Conservation (phyloP, 176 grass and related monocot genomes). For the Melocanna baccifera region DNA sequence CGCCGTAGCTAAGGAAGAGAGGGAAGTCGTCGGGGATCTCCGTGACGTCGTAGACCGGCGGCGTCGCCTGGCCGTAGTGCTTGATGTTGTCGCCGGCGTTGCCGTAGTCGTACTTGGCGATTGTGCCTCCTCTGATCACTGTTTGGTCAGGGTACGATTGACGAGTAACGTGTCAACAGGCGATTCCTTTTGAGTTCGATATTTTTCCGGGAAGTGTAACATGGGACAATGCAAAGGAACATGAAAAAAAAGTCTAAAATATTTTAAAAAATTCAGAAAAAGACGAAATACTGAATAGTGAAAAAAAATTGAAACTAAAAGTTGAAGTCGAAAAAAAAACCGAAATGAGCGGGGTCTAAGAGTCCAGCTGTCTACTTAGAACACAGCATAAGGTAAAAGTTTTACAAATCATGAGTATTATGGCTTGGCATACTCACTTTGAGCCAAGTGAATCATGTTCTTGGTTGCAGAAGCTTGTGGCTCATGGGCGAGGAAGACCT, state of each 20-base stretch:
- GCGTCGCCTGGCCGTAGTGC: slow-evolving; percentile 43
- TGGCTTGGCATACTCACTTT: slow-evolving; percentile 34
- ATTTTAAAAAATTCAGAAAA: no score
- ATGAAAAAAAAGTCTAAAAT: no score
- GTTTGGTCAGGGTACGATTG: neutral
- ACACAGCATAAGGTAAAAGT: no score
- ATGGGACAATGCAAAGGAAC: no score
- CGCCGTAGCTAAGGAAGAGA: slow-evolving; percentile 56
- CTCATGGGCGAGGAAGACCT: slow-evolving; percentile 47
- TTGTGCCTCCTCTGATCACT: slow-evolving; percentile 48
- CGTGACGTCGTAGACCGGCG: slow-evolving; percentile 50
- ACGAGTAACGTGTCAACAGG: neutral
- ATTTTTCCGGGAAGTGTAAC: neutral
- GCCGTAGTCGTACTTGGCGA: slow-evolving; percentile 61
- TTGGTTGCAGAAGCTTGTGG: slow-evolving; percentile 58
- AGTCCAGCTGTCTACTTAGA: no score
- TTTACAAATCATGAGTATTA: neutral
- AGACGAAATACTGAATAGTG: no score
- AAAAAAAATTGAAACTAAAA: no score
- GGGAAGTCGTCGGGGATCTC: slow-evolving; percentile 49
- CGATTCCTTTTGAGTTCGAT: neutral
- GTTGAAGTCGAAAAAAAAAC: no score
- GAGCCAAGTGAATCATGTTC: slow-evolving; percentile 56
- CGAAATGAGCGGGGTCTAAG: no score
- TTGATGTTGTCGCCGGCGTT: slow-evolving; percentile 35